These are phyloP conservation scores for Eimeria falciformis DNA, from an alignment of 169 alveolate species.

Conservation along the genomic window DNA sequence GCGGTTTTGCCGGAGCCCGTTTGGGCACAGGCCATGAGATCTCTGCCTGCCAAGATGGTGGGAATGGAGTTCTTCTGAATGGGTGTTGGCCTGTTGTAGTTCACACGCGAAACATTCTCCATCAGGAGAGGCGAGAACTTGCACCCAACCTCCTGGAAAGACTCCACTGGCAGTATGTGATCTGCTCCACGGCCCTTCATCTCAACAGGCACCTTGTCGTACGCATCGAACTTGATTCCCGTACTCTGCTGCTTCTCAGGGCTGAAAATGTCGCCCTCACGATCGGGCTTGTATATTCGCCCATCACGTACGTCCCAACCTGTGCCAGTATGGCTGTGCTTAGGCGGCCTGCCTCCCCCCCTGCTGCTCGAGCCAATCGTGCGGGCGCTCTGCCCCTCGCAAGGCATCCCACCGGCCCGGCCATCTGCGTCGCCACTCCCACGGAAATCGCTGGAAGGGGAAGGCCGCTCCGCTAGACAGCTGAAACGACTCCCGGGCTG, in stretches of 20 bases:
- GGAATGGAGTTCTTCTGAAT: conserved; percentile 97
- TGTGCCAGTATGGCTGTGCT: conserved; percentile 67
- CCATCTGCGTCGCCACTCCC: neutral
- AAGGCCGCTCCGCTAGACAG: conserved; percentile 37
- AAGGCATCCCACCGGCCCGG: conserved; percentile 15
- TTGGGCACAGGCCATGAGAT: conserved; percentile 97
- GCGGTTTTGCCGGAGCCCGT: conserved; percentile 99
- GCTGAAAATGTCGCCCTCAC: conserved; percentile 80
- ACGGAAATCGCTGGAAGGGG: conserved; percentile 15
- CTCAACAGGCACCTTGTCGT: conserved; percentile 85
- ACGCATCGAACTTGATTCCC: conserved; percentile 85
- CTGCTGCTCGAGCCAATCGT: neutral
- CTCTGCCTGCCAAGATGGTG: conserved; percentile 93
- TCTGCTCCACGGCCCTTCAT: conserved; percentile 83
- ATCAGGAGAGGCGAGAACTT: conserved; percentile 81
- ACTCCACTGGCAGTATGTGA: conserved; percentile 80
- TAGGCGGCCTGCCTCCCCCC: conserved; percentile 23
- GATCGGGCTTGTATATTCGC: conserved; percentile 64
- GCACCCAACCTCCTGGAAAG: conserved; percentile 79
- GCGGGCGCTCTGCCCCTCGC: conserved; percentile 11
- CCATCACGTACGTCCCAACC: conserved; percentile 85
- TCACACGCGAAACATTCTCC: conserved; percentile 81
- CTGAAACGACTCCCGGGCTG: conserved; percentile 30
- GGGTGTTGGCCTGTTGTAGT: conserved; percentile 92
- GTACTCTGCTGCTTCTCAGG: conserved; percentile 79